Percentiles rank a stretch among this genome's conserved stretches.
Conservation (phyloP, 2,329 filamentous ascomycete species). For the Myriosclerotinia scirpicola region DNA sequence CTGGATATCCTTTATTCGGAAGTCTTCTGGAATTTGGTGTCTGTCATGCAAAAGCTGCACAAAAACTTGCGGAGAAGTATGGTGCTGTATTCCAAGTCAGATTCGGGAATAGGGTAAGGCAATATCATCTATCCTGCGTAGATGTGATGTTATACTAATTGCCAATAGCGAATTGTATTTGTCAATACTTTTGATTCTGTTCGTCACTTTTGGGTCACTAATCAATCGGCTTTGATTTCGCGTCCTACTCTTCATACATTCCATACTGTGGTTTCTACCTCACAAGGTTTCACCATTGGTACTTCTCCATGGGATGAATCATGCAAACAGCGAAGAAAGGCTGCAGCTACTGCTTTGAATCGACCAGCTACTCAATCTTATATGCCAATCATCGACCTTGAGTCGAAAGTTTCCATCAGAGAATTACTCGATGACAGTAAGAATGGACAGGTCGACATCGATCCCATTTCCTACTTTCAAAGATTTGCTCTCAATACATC, state of each 20-base stretch:
- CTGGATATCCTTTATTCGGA: slow-evolving; percentile 27
- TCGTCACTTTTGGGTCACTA: slow-evolving; percentile 72
- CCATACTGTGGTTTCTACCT: slow-evolving; percentile 73
- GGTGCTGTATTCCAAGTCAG: slow-evolving; percentile 28
- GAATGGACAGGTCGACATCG: slow-evolving; percentile 61
- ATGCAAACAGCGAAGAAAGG: slow-evolving; percentile 74
- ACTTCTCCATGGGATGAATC: slow-evolving; percentile 83
- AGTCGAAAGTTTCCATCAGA: slow-evolving; percentile 68
- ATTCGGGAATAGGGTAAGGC: slow-evolving; percentile 28
- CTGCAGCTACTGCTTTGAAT: slow-evolving; percentile 76
- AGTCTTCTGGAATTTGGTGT: slow-evolving; percentile 26
- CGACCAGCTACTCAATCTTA: slow-evolving; percentile 74
- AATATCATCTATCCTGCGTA: slow-evolving; percentile 51
- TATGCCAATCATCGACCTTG: slow-evolving; percentile 79
- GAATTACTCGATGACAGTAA: slow-evolving; percentile 67
- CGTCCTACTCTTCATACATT: slow-evolving; percentile 79
- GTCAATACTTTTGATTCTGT: slow-evolving; percentile 77
- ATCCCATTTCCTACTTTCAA: slow-evolving; percentile 72
- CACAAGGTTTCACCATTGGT: slow-evolving; percentile 78
- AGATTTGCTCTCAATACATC: slow-evolving; percentile 76
- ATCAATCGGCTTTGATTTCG: slow-evolving; percentile 75
- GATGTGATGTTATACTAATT: slow-evolving; percentile 44
- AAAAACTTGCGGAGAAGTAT: slow-evolving; percentile 25
- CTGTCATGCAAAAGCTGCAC: slow-evolving; percentile 26
- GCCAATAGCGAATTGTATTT: slow-evolving; percentile 64